phyloP scores from a whole-genome alignment of 164 flowering plant species.

The Vitis riparia region DNA sequence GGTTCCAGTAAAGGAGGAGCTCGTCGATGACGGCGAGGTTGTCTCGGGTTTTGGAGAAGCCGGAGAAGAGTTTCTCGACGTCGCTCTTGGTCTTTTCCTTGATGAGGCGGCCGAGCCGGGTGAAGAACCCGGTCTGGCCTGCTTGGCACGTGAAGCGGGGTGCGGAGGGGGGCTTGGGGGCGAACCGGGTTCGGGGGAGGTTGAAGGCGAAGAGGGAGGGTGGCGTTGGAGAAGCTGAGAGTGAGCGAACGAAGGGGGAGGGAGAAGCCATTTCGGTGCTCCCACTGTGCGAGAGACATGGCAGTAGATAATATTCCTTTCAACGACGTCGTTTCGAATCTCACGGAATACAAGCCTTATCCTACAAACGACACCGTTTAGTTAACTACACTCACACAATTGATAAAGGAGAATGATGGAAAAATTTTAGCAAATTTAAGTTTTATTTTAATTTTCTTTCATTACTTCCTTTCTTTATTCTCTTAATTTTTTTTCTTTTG shows the following conservation, averaged over 20 bases:
- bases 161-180: slow-evolving; percentile 1
- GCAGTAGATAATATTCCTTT: neutral
- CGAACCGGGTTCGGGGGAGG: slow-evolving; percentile 8
- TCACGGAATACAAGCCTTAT: too few relatives aligned
- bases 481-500: too few relatives aligned
- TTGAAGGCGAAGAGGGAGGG: neutral
- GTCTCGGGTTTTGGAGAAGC: slow-evolving; percentile 87
- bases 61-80: slow-evolving; percentile 84
- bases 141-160: slow-evolving; percentile 68
- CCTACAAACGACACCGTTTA: too few relatives aligned
- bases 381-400: too few relatives aligned
- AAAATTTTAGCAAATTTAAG: too few relatives aligned
- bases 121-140: slow-evolving; percentile 84
- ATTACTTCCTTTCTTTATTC: too few relatives aligned
- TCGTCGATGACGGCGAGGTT: slow-evolving; percentile 93
- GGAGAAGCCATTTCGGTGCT: slow-evolving; percentile 29
- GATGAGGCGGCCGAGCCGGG: slow-evolving; percentile 75
- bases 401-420: too few relatives aligned
- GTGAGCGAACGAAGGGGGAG: slow-evolving; percentile 27
- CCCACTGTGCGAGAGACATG: neutral
- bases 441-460: too few relatives aligned
- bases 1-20: slow-evolving; percentile 89
- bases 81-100: slow-evolving; percentile 95
- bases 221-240: slow-evolving; percentile 8
- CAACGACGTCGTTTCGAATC: too few relatives aligned